phyloP scores from a whole-genome alignment of 306 rosid genomes.

The Betula pendula region DNA sequence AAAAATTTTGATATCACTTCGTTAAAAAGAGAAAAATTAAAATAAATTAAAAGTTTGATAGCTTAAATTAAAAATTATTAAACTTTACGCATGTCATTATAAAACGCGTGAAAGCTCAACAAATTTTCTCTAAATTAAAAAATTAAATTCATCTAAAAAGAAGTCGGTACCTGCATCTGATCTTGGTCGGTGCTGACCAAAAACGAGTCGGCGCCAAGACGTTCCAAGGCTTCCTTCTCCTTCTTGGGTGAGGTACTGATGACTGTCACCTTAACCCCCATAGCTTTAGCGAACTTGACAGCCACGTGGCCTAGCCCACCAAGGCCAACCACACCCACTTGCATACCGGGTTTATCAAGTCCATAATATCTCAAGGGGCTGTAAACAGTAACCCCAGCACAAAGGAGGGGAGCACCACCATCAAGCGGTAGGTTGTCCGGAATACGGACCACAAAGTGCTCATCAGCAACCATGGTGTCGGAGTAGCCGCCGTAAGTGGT shows the following conservation, averaged over 20 bases:
- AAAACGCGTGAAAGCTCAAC: too few species aligned
- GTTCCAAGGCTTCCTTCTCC: constrained; percentile 17
- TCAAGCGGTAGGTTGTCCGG: constrained; percentile 25
- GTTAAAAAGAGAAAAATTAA: too few species aligned
- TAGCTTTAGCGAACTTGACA: constrained; percentile 33
- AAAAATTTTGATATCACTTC: too few species aligned
- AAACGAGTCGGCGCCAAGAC: constrained; percentile 22
- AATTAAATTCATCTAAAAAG: too few species aligned
- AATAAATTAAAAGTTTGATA: too few species aligned
- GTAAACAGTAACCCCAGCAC: constrained; percentile 33
- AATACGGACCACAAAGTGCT: constrained; percentile 27
- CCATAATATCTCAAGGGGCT: constrained; percentile 31
- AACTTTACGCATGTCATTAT: too few species aligned
- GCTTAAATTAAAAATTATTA: too few species aligned
- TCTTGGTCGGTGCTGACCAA: constrained; percentile 16
- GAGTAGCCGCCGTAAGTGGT: constrained; percentile 31
- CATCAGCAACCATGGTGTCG: constrained; percentile 26
- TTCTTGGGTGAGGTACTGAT: constrained; percentile 26
- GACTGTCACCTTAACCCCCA: constrained; percentile 29
- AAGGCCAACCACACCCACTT: constrained; percentile 31
- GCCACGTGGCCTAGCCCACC: constrained; percentile 35
- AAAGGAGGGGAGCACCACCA: constrained; percentile 18
- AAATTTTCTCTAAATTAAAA: too few species aligned
- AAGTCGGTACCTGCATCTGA: constrained; percentile 7
- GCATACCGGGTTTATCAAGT: constrained; percentile 31